phyloP scores from a whole-genome alignment of 805 yeast genomes.

The Spathaspora hagerdaliae region DNA sequence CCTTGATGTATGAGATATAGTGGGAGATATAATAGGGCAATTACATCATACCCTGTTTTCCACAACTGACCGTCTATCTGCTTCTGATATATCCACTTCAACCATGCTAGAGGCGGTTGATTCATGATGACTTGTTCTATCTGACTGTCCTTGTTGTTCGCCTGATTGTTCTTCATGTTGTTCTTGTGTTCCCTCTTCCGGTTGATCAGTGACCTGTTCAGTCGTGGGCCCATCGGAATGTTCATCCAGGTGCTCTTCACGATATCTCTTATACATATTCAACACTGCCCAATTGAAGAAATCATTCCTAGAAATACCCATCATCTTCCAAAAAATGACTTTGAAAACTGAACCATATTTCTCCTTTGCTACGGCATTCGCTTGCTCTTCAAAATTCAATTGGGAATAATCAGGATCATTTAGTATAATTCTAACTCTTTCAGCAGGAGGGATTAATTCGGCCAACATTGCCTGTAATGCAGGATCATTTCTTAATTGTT shows the following conservation, averaged over 20 bases:
- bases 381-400: slow-evolving; percentile 42
- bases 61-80: slow-evolving; percentile 2
- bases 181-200: neutral
- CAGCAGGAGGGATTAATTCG: slow-evolving; percentile 38
- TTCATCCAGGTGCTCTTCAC: slow-evolving; percentile 8
- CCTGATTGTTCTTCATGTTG: neutral
- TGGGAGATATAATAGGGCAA: no score
- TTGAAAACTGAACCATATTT: slow-evolving; percentile 28
- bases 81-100: slow-evolving; percentile 4
- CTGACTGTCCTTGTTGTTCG: neutral
- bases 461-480: slow-evolving; percentile 32
- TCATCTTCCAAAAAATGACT: slow-evolving; percentile 47
- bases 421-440: slow-evolving; percentile 39
- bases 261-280: slow-evolving; percentile 10
- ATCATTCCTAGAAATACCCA: slow-evolving; percentile 51
- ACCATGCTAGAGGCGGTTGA: neutral
- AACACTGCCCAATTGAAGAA: slow-evolving; percentile 49
- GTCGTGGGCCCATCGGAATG: slow-evolving; percentile 3
- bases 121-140: neutral
- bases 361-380: slow-evolving; percentile 32
- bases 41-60: slow-evolving; percentile 6
- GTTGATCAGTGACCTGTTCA: neutral
- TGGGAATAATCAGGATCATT: slow-evolving; percentile 27
- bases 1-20: no score
- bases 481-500: slow-evolving; percentile 34